phyloP scores from a whole-genome alignment of 495 filamentous ascomycete species.

The Mytilinidion resinicola region DNA sequence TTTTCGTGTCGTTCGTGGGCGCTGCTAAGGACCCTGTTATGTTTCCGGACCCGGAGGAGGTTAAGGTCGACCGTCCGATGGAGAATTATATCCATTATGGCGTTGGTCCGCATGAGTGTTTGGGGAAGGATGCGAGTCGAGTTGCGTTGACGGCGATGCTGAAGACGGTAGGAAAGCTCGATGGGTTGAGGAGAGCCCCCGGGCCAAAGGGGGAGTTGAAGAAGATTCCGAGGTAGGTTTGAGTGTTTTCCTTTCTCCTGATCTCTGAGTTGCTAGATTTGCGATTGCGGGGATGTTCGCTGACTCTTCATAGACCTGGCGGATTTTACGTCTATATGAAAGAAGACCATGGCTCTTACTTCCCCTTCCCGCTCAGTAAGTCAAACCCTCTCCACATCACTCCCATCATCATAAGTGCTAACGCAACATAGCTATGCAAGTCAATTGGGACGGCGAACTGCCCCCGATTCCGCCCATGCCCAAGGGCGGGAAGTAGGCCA shows the following conservation, averaged over 20 bases:
- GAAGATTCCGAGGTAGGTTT: constrained; percentile 48
- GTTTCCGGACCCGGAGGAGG: constrained; percentile 63
- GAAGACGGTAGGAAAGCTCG: constrained; percentile 35
- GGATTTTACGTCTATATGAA: constrained; percentile 65
- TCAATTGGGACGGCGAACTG: constrained; percentile 41
- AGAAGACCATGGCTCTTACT: constrained; percentile 65
- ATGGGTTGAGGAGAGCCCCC: constrained; percentile 59
- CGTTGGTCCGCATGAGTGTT: constrained; percentile 53
- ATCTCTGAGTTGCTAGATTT: no score
- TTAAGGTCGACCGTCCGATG: constrained; percentile 61
- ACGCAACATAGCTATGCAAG: constrained; percentile 36
- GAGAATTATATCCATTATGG: constrained; percentile 65
- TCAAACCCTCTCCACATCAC: background rate
- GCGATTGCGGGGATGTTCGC: background rate
- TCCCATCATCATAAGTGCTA: constrained; percentile 11
- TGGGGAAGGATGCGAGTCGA: constrained; percentile 56
- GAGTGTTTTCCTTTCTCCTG: no score
- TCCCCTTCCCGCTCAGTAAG: constrained; percentile 66
- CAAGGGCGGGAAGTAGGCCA: no score
- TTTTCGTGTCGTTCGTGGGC: constrained; percentile 46
- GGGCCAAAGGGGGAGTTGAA: constrained; percentile 69
- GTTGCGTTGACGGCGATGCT: constrained; percentile 44
- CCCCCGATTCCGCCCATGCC: constrained; percentile 23
- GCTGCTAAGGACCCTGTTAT: constrained; percentile 44
- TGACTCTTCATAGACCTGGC: constrained; percentile 32